Evolutionary conservation across 148 eudicot species (phyloP), one percentile per base, ranked within the genome.

Genomic region (Cornus controversa): DNA sequence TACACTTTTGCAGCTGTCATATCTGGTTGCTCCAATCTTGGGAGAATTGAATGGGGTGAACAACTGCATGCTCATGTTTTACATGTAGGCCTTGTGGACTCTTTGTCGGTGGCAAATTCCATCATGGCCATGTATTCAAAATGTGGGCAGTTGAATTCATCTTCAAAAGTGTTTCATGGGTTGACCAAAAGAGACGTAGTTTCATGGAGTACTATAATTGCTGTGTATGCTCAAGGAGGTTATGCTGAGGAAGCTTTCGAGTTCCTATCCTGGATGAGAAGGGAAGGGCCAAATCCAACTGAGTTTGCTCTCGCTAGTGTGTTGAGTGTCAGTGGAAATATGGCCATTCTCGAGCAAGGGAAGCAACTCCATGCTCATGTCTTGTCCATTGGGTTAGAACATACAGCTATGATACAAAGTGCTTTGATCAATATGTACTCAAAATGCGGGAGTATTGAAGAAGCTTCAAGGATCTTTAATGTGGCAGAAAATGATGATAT

Each of bases 301-400:
- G 98, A 92, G 72, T 90, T 86, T 81, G 97, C 97, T 66, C 70
- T 91, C 57, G 86, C 90, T 67, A 93, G 97, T 57, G 86, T 89
- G 71, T 70, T 94, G 65, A 94, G 98, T 77, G 92, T 82, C 9
- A 85, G 90, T 75, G 98, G 96, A 78, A 83, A 75, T 81, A 86
- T 89, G 91, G 96, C 94, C 47, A 86, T 90, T 80, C 94, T 94
- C 18, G 96, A 94, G 78, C 94, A 92, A 78, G 98, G 98, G 14
- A 91, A 80, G 82, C 91, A 91, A 82, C 81, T 94, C 24, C 98
- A 94, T 79, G 94, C 92, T 82, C 84, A 91, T 81, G 87, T 86
- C 66, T 58, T 92, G 28, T 82, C 81, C 18, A 79, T 88, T 73
- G 97, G 98, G 70, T 81, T 94, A 71, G 94, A 90, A 57, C 81